Base-by-base conservation (phyloP, 75 land plant genomes). In the Cupressus sempervirens region DNA sequence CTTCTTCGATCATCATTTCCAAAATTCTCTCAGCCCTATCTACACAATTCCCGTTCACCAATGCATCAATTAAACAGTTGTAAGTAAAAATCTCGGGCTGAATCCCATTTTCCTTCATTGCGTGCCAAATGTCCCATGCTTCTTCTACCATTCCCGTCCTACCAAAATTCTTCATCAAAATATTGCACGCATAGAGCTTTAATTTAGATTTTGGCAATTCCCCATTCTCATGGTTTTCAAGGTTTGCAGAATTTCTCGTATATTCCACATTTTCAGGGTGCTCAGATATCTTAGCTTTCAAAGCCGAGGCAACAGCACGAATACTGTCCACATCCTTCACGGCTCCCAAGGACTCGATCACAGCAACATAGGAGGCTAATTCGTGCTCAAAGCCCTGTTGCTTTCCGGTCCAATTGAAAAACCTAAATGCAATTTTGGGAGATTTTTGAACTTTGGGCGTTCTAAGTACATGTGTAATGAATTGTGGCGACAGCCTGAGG, bases 321-420 rank as follows among this genome's bases (percentile, higher is more conserved):
- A 89, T 29, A 11, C 70, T 79, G 10, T 80, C 90, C n/a, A 85
- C 68, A 56, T 92, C 89, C 43, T 83, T 45, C 0, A 52, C 53
- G 2, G 29, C 43, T 38, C 85, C 81, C 41, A 94, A 82, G 79
- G 83, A 73, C 7, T 91, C 89, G 82, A 94, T 85, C 85, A 96
- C 67, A 48, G 85, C 82, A 32, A 90, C 88, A 86, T 91, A 93
- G 29, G 90, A 88, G 32, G 90, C 89, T 56, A 93, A 72, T 26
- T 62, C 86, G 81, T 90, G 91, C 13, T 45, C 30, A 83, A 85
- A 93, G 13, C 86, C 88, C 72, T 82, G 85, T 67, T 93, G 94
- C 36, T 70, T 87, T 6, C 82, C 83, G 12, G 97, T 91, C 97
- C 97, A 95, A 10, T 50, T 81, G 88, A 94, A 95, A 87, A 94